Conservation (phyloP, 1,139 yeast genomes). For the Taphrina confusa region DNA sequence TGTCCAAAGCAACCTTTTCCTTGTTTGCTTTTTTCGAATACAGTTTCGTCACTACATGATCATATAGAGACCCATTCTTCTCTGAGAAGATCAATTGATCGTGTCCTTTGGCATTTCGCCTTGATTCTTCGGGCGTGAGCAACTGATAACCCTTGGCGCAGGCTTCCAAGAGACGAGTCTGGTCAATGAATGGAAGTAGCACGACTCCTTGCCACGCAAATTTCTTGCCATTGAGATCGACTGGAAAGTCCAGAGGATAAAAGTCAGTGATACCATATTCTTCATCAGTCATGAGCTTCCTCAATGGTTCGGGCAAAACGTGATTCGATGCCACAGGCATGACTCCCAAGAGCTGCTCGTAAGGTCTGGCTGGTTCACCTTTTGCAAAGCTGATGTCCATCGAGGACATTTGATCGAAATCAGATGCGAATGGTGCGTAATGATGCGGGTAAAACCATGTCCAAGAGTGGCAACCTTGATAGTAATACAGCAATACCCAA, state of each 20-base stretch:
- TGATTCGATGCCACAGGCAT: slow-evolving; percentile 91
- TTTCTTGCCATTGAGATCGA: slow-evolving; percentile 93
- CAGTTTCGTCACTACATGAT: slow-evolving; percentile 40
- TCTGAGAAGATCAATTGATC: slow-evolving; percentile 46
- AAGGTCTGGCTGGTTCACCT: slow-evolving; percentile 87
- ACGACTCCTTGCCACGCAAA: slow-evolving; percentile 97
- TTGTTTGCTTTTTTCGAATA: slow-evolving; percentile 43
- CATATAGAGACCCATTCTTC: slow-evolving; percentile 41
- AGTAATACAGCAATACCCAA: slow-evolving; percentile 91
- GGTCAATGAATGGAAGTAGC: slow-evolving; percentile 85
- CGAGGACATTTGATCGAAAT: slow-evolving; percentile 64
- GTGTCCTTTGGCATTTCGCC: slow-evolving; percentile 55
- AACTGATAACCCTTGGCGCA: slow-evolving; percentile 66
- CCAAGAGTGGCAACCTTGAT: slow-evolving; percentile 99
- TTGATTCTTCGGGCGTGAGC: slow-evolving; percentile 66
- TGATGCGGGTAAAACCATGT: slow-evolving; percentile 97
- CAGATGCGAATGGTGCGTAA: slow-evolving; percentile 96
- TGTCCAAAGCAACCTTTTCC: slow-evolving; percentile 38
- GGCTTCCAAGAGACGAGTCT: slow-evolving; percentile 63
- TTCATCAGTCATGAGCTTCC: slow-evolving; percentile 77
- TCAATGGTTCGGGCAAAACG: slow-evolving; percentile 78
- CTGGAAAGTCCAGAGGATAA: slow-evolving; percentile 83
- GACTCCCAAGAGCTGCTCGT: slow-evolving; percentile 95
- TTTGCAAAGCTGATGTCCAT: slow-evolving; percentile 62
- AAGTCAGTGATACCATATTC: slow-evolving; percentile 86